Evolutionary conservation across 75 land plant species (phyloP).

Genomic region (Pseudotsuga menziesii): DNA sequence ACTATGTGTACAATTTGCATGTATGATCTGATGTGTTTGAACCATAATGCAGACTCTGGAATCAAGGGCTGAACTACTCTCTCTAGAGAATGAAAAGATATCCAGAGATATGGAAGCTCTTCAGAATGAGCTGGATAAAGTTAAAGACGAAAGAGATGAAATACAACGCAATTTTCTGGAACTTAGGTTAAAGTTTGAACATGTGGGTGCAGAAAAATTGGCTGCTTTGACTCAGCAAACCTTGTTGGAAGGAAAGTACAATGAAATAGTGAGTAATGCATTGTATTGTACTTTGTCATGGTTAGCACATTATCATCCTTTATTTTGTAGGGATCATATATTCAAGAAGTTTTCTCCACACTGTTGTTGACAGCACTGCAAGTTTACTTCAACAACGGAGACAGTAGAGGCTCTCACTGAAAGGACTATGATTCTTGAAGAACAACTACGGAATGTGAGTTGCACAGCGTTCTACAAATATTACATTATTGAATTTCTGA

Average conservation of each 20-base stretch:
- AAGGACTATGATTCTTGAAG: not conserved
- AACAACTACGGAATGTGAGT: not conserved
- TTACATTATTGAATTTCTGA: not conserved
- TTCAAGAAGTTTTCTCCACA: not conserved
- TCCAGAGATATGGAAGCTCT: slow-evolving; percentile 8
- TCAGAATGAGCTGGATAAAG: slow-evolving; percentile 7
- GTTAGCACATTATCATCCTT: not conserved
- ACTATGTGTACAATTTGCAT: not conserved
- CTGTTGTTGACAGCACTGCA: not conserved
- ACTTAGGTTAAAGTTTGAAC: not conserved
- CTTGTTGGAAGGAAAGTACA: not conserved
- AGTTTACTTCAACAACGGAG: not conserved
- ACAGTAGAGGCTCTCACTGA: not conserved
- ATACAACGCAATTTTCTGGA: not conserved
- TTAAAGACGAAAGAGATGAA: slow-evolving; percentile 20
- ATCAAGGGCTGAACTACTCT: slow-evolving; percentile 9
- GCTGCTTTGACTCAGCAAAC: not conserved
- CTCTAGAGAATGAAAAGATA: slow-evolving; percentile 10
- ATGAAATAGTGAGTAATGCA: not conserved
- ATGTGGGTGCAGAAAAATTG: not conserved
- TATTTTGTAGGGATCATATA: not conserved
- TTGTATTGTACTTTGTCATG: not conserved
- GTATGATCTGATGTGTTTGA: not conserved
- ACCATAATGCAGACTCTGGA: slow-evolving; percentile 9
- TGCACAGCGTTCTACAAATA: not conserved